These are phyloP conservation scores for Colletotrichum scovillei DNA, from an alignment of 2,329 filamentous ascomycete genomes.

Conservation along the genomic window DNA sequence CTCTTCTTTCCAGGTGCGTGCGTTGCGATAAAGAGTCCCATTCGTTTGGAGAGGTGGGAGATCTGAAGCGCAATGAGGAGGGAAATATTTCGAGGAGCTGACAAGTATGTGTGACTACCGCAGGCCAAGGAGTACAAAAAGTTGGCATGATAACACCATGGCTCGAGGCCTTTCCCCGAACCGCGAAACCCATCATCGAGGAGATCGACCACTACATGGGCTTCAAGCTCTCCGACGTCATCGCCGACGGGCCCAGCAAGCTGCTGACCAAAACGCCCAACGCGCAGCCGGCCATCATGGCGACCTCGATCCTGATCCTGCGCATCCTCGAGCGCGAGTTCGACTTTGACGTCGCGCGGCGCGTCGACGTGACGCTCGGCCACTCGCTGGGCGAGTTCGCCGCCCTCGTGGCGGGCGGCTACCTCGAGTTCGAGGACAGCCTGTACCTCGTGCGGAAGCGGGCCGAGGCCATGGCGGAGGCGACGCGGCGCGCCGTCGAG, in stretches of 20 bases:
- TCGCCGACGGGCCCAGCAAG: constrained; percentile 82
- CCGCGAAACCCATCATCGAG: constrained; percentile 80
- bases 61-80: background rate
- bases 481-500: constrained; percentile 73
- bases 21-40: background rate
- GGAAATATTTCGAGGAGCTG: background rate
- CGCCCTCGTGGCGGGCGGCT: constrained; percentile 85
- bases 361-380: constrained; percentile 85
- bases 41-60: background rate
- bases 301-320: constrained; percentile 89
- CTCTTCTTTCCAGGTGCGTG: constrained; percentile 69
- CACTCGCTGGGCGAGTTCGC: constrained; percentile 96
- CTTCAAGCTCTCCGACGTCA: constrained; percentile 80
- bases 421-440: constrained; percentile 82
- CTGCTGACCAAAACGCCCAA: constrained; percentile 85
- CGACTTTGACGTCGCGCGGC: constrained; percentile 75
- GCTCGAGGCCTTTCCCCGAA: constrained; percentile 86
- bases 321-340: constrained; percentile 89
- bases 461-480: constrained; percentile 85
- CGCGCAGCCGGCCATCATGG: constrained; percentile 96
- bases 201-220: constrained; percentile 85
- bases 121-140: constrained; percentile 89
- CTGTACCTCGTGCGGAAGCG: constrained; percentile 80
- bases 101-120: background rate
- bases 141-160: constrained; percentile 89